phyloP scores from a whole-genome alignment of 2,329 filamentous ascomycete genomes.

The Colletotrichum magnum region DNA sequence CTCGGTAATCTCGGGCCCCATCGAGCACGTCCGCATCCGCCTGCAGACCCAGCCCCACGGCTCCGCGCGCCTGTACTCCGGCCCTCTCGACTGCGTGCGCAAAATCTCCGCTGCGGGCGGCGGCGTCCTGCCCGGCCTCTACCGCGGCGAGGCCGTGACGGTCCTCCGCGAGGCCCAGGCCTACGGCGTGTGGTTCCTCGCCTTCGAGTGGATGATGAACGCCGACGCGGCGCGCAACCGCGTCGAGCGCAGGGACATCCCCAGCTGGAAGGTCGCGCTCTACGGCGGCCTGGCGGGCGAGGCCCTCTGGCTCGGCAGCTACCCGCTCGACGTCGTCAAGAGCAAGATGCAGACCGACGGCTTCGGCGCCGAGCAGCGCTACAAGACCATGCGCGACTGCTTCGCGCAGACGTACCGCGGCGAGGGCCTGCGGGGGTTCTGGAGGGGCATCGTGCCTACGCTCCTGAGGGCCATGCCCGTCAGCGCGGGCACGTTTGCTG shows the following conservation, averaged over 20 bases:
- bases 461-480: conserved; percentile 96
- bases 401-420: conserved; percentile 84
- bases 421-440: conserved; percentile 89
- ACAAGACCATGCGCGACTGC: conserved; percentile 88
- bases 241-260: conserved; percentile 82
- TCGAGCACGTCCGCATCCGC: conserved; percentile 96
- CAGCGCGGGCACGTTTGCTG: conserved; percentile 96
- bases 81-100: conserved; percentile 90
- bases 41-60: conserved; percentile 97
- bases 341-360: conserved; percentile 99
- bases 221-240: conserved; percentile 84
- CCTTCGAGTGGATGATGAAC: conserved; percentile 98
- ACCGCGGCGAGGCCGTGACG: conserved; percentile 90
- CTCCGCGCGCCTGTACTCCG: conserved; percentile 80
- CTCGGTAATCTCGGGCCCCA: conserved; percentile 87
- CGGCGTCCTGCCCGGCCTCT: conserved; percentile 81
- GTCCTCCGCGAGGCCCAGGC: conserved; percentile 91
- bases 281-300: conserved; percentile 97
- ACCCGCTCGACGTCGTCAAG: conserved; percentile 98
- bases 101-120: conserved; percentile 79
- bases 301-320: conserved; percentile 91
- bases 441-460: conserved; percentile 93
- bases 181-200: conserved; percentile 95
- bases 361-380: conserved; percentile 80
- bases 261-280: conserved; percentile 86